Base-by-base conservation (phyloP, 306 rosid genomes). In the Vigna hirtella region DNA sequence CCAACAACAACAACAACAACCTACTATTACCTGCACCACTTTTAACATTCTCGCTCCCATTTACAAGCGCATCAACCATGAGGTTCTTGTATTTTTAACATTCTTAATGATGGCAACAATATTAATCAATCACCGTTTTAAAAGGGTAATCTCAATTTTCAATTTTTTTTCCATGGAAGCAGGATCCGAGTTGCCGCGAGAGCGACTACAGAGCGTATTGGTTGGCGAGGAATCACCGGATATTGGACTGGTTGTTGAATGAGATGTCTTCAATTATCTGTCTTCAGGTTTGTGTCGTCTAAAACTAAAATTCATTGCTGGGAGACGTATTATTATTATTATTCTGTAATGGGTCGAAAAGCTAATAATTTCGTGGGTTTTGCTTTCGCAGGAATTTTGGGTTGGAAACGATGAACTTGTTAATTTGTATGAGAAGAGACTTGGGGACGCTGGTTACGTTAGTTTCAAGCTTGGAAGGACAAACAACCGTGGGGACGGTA, bases 401-500 rank as follows among this genome's bases (percentile, higher is more conserved):
- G 89, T 92, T 50, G 96, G 93, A 78, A 92, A 92, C 36, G 89
- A 89, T 78, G 97, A 92, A 73, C 91, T 95, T 70, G 98, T 95
- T 52, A 76, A 87, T 64, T 74, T 95, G 72, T 95, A 92, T 72
- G 93, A 93, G 85, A 89, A 82, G 76, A 86, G 91, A 58, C 89
- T 95, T 20, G 85, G 86, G 0, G 90, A 89, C 66, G 98, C 96
- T 16, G 98, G 98, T 64, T 95, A 95, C 77, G 66, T 78, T 57
- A 86, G 73, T 83, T 91, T 92, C 84, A 91, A 95, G 85, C 96
- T 95, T 57, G 99, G 88, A 64, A 83, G 99, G 75, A 93, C 99
- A 3, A 95, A 95, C 66, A 95, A 95, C 82, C 99, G 99, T 10
- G 99, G 99, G 12, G 99, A 95, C 51, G 99, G 99, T 95, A 86